Base-by-base conservation (phyloP, 2,329 filamentous ascomycete genomes). In the Fusarium buxicola region DNA sequence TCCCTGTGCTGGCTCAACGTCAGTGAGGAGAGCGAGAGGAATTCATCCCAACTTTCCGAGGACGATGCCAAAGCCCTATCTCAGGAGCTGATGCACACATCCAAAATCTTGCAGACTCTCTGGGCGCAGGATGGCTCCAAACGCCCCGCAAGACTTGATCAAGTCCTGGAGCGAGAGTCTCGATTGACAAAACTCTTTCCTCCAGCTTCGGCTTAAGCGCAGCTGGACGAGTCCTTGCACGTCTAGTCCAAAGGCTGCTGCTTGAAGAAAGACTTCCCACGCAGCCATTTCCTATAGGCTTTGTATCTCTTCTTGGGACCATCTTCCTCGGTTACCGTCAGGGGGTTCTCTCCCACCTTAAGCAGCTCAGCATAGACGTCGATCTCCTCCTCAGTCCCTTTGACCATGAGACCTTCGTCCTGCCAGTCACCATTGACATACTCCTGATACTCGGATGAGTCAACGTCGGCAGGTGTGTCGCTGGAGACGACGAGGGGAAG, bases 191-290 rank as follows among this genome's bases (percentile, higher is more conserved):
- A 66, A 10, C 58, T 75, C 8, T 71, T 75, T 24, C 46, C 53
- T 8, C 24, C 38, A 15, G 25, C 40, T 16, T 43, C 38, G 18
- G 44, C 35, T 21, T 54, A 34, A 25, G 43, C 35, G 28, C 15
- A n/a, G 24, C 35, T 25, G 25, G 31, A 25, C 12, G 18, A 16
- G 24, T 43, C 39, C 13, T 36, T 24, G 38, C 9, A 31, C 12
- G 45, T 50, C 78, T 78, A 86, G 62, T 86, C 84, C 48, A 86
- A 81, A 40, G 89, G 87, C 75, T 89, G 87, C 82, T 97, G 94
- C 78, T 98, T 98, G 76, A 98, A 98, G 71, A 98, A 84, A 70
- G 92, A 97, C 81, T 97, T 98, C 15, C 94, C 94, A 61, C 89
- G 86, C 72, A 99, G 81, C 94, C 95, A 99, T 78, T 97, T 96